Percentiles rank a stretch among this genome's conserved stretches.
Evolutionary conservation across 305 asterid genomes (phyloP).

Genomic region (Solanum chacoense): DNA sequence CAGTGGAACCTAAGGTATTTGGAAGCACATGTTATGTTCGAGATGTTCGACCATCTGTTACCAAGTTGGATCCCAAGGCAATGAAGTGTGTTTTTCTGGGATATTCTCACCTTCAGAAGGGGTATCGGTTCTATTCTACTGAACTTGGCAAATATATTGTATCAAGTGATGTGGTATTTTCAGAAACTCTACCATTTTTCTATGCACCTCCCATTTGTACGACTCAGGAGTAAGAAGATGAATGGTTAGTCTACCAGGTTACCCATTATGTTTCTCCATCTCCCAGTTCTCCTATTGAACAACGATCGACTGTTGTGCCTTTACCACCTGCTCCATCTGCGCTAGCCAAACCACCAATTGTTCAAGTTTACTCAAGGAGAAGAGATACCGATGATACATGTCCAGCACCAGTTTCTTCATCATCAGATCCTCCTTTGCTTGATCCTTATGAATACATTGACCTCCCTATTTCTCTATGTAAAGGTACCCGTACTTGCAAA

Average conservation of each 20-base stretch:
- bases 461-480: not conserved
- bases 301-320: not conserved
- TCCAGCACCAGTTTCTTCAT: not conserved
- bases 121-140: not conserved
- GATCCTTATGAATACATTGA: not conserved
- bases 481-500: not conserved
- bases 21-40: not conserved
- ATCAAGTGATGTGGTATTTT: not conserved
- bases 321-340: not conserved
- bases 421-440: not conserved
- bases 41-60: not conserved
- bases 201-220: not conserved
- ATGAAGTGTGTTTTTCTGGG: not conserved
- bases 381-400: not conserved
- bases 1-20: not conserved
- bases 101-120: not conserved
- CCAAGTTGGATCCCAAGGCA: not conserved
- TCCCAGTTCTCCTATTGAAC: not conserved
- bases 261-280: not conserved
- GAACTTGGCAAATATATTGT: not conserved
- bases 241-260: not conserved
- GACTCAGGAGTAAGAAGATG: not conserved
- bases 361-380: not conserved
- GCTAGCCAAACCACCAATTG: not conserved
- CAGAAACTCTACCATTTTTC: too few species aligned